phyloP scores from a whole-genome alignment of 192 early-diverging fungal species.

The Chytriomyces hyalinus region DNA sequence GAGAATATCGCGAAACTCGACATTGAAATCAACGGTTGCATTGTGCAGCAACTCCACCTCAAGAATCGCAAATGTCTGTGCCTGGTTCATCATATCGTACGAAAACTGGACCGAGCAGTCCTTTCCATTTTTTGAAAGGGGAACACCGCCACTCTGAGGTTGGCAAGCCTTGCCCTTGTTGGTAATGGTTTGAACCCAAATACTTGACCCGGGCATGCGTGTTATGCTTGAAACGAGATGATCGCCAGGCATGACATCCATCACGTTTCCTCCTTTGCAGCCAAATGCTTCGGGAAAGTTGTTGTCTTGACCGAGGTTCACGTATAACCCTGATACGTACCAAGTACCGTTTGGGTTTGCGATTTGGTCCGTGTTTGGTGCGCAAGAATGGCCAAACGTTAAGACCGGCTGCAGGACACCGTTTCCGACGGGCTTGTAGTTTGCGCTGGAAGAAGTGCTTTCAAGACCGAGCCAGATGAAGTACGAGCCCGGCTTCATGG shows the following conservation, averaged over 20 bases:
- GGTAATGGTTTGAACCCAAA: background rate
- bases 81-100: background rate
- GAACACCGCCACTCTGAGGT: background rate
- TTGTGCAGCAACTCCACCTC: background rate
- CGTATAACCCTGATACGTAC: background rate
- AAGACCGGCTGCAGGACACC: background rate
- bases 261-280: background rate
- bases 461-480: background rate
- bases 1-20: background rate
- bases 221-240: background rate
- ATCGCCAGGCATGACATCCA: background rate
- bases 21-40: background rate
- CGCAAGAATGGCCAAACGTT: background rate
- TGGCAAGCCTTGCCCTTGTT: background rate
- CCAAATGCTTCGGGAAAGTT: background rate
- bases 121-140: background rate
- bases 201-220: background rate
- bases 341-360: slow-evolving; percentile 2
- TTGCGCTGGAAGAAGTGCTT: background rate
- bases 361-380: background rate
- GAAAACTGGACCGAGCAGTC: background rate
- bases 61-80: background rate
- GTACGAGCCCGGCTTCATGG: background rate
- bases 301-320: background rate
- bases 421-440: background rate